Evolutionary conservation across 176 grass and related monocot species (phyloP), one percentile per base, ranked within the genome.

Genomic region (Bromus sterilis): DNA sequence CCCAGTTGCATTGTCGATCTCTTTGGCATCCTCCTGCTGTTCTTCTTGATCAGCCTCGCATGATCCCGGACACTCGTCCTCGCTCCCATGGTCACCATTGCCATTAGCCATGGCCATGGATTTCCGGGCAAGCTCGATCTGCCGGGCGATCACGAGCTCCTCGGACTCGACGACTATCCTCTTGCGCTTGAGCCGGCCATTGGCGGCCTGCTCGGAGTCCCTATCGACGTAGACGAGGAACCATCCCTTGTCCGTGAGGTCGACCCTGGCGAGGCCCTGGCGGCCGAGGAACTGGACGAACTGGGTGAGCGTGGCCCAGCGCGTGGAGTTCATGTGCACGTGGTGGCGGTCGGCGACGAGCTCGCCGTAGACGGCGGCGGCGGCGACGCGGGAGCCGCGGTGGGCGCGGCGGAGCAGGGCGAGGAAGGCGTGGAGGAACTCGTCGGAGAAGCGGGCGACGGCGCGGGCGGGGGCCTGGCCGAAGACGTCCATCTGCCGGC

Each of bases 401-500:
- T 98, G 92, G n/a, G 92, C 87, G 51, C 88, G 92, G 65, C 90
- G 89, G 74, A 98, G 55, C 39, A 87, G 84, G 40, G 86, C 62
- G 39, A 98, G 67, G 76, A 98, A 92, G 7, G 49, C 3, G 1
- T 68, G 39, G 81, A 94, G 85, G 78, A 98, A 94, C 49, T 98
- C 90, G 73, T 91, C 90, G 23, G 95, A 98, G 81, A 86, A 98
- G 8, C 90, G 88, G 4, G 77, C 39, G 35, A 94, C 65, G 76
- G 94, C 46, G 29, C 92, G 92, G 28, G 77, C 79, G 28, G 94
- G 87, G 28, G 89, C 93, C 86, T 94, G 86, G 83, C 92, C 92
- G 68, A 98, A 98, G 31, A 94, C 66, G 86, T 87, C 88, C 95
- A 98, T 98, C 92, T 97, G 92, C 15, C 94, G 94, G 66, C 95